Base-by-base conservation (phyloP, 768 basidiomycete genomes). In the Leccinum arenicola region DNA sequence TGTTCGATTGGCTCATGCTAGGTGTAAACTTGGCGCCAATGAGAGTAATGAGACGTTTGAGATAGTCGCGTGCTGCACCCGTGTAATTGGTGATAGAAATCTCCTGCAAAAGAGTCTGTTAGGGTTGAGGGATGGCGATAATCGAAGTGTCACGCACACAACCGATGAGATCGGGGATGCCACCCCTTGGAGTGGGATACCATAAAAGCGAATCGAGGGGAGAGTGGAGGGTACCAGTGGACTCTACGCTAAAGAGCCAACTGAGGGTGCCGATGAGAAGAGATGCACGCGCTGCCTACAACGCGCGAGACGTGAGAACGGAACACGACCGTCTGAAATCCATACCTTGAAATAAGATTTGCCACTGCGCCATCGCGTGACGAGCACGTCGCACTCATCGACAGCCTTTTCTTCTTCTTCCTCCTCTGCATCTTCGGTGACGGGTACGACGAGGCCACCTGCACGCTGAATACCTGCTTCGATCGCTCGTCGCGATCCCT, bases 81-180 rank as follows among this genome's bases (percentile, higher is more conserved):
- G 91, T 89, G 69, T 95, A 96, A 68, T 95, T 95, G 0, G 93
- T 93, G 1, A 96, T 79, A 0, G 93, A 91, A 56, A 96, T 86
- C 63, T 84, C 79, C 90, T 93, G 60, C 2, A 52, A 54, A 25
- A 14, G 8, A 3, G 3, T 31, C n/a, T 54, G 53, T 35, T 40
- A 58, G 21, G 29, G 62, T 6, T 38, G 49, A 35, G 8, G 31
- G n/a, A 19, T 12, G 14, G 56, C 4, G 11, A 10, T 9, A 11
- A 2, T 19, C 19, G 15, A 12, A 50, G 4, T 19, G 21, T 66
- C 1, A 75, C 88, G 50, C 63, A 93, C 91, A 72, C 87, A 84
- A 1, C 72, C 71, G 0, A 74, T 68, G 55, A 94, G 89, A 1
- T 78, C 84, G 6, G 81, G 80, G 14, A 92, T 83, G 2, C 78